Evolutionary conservation across 257 asterid species (phyloP).

Genomic region (Solanum etuberosum): DNA sequence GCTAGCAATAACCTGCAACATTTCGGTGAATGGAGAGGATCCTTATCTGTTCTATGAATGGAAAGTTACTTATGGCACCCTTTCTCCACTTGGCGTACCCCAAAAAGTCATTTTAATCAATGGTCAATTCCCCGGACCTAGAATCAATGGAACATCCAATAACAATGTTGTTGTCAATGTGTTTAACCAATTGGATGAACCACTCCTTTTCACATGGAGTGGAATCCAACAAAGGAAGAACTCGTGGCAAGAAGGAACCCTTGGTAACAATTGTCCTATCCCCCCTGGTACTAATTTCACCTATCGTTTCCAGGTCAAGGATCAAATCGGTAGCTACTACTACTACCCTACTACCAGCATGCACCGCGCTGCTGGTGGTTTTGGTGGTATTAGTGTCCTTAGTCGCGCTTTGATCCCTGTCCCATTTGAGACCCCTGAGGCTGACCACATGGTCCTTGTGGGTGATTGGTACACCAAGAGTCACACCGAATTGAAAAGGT

Average conservation of each 20-base stretch:
- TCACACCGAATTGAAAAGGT: slow-evolving; percentile 10
- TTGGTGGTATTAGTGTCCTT: slow-evolving; percentile 31
- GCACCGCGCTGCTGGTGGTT: slow-evolving; percentile 54
- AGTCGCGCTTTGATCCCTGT: slow-evolving; percentile 49
- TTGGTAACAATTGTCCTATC: slow-evolving; percentile 47
- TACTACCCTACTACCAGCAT: slow-evolving; percentile 48
- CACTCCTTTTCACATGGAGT: slow-evolving; percentile 43
- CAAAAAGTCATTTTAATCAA: slow-evolving; percentile 39
- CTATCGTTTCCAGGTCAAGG: slow-evolving; percentile 11
- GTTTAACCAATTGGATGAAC: slow-evolving; percentile 50
- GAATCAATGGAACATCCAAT: slow-evolving; percentile 21
- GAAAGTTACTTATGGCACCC: slow-evolving; percentile 36
- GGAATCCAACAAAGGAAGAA: slow-evolving; percentile 56
- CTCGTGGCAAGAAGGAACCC: slow-evolving; percentile 44
- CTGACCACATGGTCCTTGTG: slow-evolving; percentile 23
- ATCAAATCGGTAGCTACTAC: slow-evolving; percentile 30
- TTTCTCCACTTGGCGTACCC: slow-evolving; percentile 36
- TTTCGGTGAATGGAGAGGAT: slow-evolving; percentile 23
- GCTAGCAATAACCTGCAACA: neutral
- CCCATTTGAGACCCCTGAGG: slow-evolving; percentile 42
- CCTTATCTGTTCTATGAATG: slow-evolving; percentile 44
- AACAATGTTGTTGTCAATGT: slow-evolving; percentile 26
- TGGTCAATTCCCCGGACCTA: slow-evolving; percentile 47
- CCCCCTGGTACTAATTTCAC: slow-evolving; percentile 38
- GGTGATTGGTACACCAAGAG: slow-evolving; percentile 54